Evolutionary conservation across 176 grass and related monocot species (phyloP).

Genomic region (Eremochloa ophiuroides): DNA sequence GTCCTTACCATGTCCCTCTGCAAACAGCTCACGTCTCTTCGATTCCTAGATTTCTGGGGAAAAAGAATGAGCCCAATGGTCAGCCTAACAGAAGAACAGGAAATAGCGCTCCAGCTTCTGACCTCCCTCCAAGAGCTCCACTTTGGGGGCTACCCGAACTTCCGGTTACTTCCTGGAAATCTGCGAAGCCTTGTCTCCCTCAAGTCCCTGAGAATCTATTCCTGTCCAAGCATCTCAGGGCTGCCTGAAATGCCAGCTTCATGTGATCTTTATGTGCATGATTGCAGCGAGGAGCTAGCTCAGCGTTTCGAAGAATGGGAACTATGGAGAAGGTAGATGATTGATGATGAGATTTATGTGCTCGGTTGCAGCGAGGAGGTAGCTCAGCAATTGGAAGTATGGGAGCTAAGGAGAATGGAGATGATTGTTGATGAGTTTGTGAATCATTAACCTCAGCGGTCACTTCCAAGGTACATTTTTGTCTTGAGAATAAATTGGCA

Average conservation of each 20-base stretch:
- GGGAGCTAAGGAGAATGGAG: not conserved
- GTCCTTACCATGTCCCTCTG: not conserved
- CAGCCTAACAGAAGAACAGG: not conserved
- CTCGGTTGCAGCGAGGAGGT: not conserved
- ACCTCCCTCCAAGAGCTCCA: not conserved
- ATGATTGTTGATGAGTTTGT: not conserved
- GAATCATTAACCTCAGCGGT: not conserved
- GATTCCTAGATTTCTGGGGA: not conserved
- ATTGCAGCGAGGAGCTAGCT: not conserved
- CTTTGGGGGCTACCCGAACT: not conserved
- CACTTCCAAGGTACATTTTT: not conserved
- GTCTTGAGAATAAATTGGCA: not conserved
- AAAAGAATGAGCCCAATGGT: not conserved
- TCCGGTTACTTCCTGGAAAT: not conserved
- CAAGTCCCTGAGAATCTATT: not conserved
- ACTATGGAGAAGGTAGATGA: not conserved
- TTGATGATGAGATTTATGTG: not conserved
- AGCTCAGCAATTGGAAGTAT: not conserved
- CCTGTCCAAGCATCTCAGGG: not conserved
- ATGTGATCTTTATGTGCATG: not conserved
- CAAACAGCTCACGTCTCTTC: not conserved
- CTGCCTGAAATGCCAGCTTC: not conserved
- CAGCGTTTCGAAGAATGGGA: not conserved
- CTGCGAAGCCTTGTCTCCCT: not conserved
- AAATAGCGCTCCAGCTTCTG: not conserved